Conservation (phyloP, 305 asterid species). For the Fraxinus latifolia region DNA sequence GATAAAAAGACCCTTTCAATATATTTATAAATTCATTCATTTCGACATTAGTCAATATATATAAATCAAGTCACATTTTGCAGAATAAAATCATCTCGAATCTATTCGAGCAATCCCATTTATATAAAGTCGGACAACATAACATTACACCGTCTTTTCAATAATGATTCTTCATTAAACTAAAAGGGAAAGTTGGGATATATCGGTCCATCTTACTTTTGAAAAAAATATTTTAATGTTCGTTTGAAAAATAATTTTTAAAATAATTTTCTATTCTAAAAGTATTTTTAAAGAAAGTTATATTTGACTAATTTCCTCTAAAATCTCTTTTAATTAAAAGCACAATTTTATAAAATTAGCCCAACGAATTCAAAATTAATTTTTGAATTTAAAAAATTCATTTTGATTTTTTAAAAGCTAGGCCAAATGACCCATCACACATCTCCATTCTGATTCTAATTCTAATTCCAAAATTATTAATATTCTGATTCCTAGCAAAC, state of each 20-base stretch:
- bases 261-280: too few species aligned
- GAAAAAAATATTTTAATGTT: too few species aligned
- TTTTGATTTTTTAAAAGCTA: too few species aligned
- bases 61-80: neutral
- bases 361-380: too few species aligned
- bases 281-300: too few species aligned
- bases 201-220: too few species aligned
- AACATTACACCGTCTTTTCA: neutral
- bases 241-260: too few species aligned
- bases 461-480: neutral
- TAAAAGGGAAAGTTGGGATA: neutral
- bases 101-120: neutral
- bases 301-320: too few species aligned
- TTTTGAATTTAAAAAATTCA: too few species aligned
- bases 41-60: neutral
- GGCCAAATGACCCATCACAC: neutral
- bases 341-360: too few species aligned
- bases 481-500: neutral
- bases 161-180: neutral
- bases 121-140: neutral
- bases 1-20: neutral
- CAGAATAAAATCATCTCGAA: neutral
- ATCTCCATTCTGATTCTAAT: neutral
- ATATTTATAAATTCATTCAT: neutral
- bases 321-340: too few species aligned